A percentile compares a stretch with the other conserved stretches of the same genome.
phyloP scores from a whole-genome alignment of 1,284 basidiomycete genomes.

The Ceratobasidium sp. region DNA sequence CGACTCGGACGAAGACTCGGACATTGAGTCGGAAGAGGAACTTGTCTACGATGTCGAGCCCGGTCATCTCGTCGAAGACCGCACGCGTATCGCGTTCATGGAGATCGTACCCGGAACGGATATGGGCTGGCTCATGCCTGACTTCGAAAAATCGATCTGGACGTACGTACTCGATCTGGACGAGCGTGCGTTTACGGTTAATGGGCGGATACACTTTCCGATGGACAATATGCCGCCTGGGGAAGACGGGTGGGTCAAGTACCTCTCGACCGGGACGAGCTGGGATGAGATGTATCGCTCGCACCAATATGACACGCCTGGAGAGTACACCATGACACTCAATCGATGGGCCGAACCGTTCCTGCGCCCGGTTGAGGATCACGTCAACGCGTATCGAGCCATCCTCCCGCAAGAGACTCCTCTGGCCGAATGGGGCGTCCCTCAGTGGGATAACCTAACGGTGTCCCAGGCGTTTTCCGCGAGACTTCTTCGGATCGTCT shows the following conservation, averaged over 20 bases:
- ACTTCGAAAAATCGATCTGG: not conserved
- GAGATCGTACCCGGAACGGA: not conserved
- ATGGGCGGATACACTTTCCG: slow-evolving; percentile 15
- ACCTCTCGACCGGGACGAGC: not conserved
- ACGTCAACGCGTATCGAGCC: not conserved
- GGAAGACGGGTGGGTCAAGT: not conserved
- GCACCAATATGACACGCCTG: not conserved
- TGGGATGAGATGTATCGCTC: not conserved
- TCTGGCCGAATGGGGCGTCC: not conserved
- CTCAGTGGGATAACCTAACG: not conserved
- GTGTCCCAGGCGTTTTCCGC: not conserved
- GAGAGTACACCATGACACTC: not conserved
- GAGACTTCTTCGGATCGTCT: not conserved
- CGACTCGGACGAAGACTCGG: not conserved
- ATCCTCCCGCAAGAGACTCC: not conserved
- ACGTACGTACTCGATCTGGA: slow-evolving; percentile 30
- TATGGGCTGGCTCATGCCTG: not conserved
- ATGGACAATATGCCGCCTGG: slow-evolving; percentile 19
- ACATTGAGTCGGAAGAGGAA: not conserved
- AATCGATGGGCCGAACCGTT: not conserved
- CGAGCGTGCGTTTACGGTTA: slow-evolving; percentile 15
- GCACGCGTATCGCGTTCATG: not conserved
- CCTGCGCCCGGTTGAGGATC: not conserved
- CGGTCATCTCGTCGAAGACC: too few species aligned
- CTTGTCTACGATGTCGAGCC: not conserved